phyloP scores from a whole-genome alignment of 2,329 filamentous ascomycete genomes.

The Nothomitra cinnamomea region DNA sequence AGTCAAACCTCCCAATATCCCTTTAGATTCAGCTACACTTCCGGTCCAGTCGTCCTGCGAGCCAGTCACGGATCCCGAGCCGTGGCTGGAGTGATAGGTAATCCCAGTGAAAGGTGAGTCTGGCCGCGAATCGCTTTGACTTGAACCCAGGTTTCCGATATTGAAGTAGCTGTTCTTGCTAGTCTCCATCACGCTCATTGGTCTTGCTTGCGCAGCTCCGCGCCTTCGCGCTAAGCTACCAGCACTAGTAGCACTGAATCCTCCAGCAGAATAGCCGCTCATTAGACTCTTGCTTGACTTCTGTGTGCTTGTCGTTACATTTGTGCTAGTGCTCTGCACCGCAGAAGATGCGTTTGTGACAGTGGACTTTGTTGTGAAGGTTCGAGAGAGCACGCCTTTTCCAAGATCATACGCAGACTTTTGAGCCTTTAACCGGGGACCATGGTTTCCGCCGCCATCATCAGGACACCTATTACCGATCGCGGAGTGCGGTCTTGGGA shows the following conservation, averaged over 20 bases:
- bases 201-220: conserved; percentile 29
- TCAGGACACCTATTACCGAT: conserved; percentile 22
- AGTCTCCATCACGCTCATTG: conserved; percentile 48
- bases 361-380: conserved; percentile 76
- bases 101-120: conserved; percentile 3
- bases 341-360: conserved; percentile 62
- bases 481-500: conserved; percentile 41
- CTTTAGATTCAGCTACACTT: conserved; percentile 6
- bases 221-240: conserved; percentile 77
- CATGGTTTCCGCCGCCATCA: conserved; percentile 21
- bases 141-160: conserved; percentile 11
- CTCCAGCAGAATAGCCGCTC: conserved; percentile 83
- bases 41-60: conserved; percentile 1
- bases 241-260: conserved; percentile 85
- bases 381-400: conserved; percentile 52
- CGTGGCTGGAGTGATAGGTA: conserved; percentile 7
- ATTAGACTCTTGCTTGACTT: conserved; percentile 75
- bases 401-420: conserved; percentile 69
- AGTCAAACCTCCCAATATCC: conserved; percentile 21
- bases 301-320: conserved; percentile 51
- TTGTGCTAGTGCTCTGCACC: conserved; percentile 49
- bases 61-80: background rate
- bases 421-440: conserved; percentile 38
- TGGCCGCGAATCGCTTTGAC: background rate
- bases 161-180: conserved; percentile 30